Base-by-base conservation (phyloP, 768 basidiomycete species). In the Steccherinum ochraceum region DNA sequence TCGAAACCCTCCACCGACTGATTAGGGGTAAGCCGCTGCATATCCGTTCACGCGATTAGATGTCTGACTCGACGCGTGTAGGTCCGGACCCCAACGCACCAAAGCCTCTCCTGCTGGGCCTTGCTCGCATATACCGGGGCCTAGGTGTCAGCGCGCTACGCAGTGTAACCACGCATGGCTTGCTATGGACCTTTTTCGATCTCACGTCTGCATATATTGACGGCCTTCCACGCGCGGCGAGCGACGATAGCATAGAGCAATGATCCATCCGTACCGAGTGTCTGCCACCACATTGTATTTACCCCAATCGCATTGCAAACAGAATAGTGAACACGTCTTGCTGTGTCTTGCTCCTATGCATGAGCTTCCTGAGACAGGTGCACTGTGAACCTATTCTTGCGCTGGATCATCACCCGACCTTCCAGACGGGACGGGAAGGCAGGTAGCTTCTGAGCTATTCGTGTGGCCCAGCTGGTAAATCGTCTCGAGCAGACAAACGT, bases 121-220 rank as follows among this genome's bases (percentile, higher is more conserved):
- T 96, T 43, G 74, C 83, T 26, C 76, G 93, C 30, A 82, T 98
- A 56, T 99, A 99, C 66, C 85, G 88, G 53, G 96, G 95, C 49
- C 80, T 97, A 46, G 92, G 94, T 50, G 89, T 99, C 56, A 95
- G 92, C 55, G 94, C 94, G 39, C 66, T 90, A 47, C 81, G 96
- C 48, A 93, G 89, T 59, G 86, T 95, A 61, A 89, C 93, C 25
- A 95, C 93, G 5, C 94, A 96, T 57, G 94, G 94, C 19, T 73
- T 95, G 35, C 73, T 94, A 46, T 96, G 93, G 93, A 95, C 93
- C 5, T 75, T 96, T 54, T 93, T 93, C 65, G 93, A 96, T 71
- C 70, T 85, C 58, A 82, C 80, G 24, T 78, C 84, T 39, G 70
- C 78, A 58, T 87, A 85, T 65, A 89, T 91, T 61, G 88, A 91